Percentiles rank a stretch among this genome's conserved stretches.
phyloP scores from a whole-genome alignment of 441 rosid genomes.

The Aquilaria agallochum region DNA sequence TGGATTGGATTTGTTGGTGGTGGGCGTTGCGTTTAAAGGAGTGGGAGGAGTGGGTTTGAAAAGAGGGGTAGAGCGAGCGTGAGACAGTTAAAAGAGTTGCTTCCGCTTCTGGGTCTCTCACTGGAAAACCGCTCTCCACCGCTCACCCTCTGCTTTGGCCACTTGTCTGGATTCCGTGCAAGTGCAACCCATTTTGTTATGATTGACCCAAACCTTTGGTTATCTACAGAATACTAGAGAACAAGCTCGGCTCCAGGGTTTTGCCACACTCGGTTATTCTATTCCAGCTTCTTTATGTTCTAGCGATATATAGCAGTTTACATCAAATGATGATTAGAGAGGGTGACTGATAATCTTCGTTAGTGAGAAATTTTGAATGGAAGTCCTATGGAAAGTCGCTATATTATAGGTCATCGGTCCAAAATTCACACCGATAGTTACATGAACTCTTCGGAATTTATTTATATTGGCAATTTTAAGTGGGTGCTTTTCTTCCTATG shows the following conservation, averaged over 20 bases:
- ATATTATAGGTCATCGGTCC: too few relatives aligned
- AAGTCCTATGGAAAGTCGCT: too few relatives aligned
- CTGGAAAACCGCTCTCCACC: slow-evolving; percentile 35
- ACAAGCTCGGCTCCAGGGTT: neutral
- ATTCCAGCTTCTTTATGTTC: neutral
- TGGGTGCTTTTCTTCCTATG: too few relatives aligned
- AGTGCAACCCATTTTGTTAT: too few relatives aligned
- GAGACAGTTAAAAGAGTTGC: slow-evolving; percentile 12
- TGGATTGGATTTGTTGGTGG: slow-evolving; percentile 22
- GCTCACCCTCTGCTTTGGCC: neutral
- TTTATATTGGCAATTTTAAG: too few relatives aligned
- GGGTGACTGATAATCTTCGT: too few relatives aligned
- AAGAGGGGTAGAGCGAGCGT: slow-evolving; percentile 14
- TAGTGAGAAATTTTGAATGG: too few relatives aligned
- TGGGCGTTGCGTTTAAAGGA: slow-evolving; percentile 17
- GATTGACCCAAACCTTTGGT: neutral
- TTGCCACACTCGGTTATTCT: neutral
- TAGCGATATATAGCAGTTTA: neutral
- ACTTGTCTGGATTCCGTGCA: slow-evolving; percentile 2
- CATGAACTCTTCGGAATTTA: too few relatives aligned
- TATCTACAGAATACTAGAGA: too few relatives aligned
- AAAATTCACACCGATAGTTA: too few relatives aligned
- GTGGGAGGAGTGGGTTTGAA: slow-evolving; percentile 51
- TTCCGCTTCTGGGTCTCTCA: neutral
- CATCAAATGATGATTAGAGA: neutral